Conservation (phyloP, 768 basidiomycete genomes). For the Tricholoma bakamatsutake region DNA sequence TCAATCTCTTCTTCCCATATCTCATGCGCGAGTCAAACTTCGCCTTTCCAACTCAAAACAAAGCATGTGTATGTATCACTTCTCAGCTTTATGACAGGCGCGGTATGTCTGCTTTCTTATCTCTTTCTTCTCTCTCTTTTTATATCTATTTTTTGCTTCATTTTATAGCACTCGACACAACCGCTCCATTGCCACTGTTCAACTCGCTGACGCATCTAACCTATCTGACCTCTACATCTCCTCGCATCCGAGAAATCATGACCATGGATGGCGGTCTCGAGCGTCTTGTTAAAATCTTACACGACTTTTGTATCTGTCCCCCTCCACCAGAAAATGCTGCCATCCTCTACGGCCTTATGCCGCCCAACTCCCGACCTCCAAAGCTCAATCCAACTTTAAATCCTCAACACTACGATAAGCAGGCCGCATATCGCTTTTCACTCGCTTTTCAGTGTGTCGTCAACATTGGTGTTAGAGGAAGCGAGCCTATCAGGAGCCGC, state of each 20-base stretch:
- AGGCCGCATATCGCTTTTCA: constrained; percentile 83
- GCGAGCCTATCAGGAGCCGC: constrained; percentile 81
- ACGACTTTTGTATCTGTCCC: constrained; percentile 80
- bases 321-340: constrained; percentile 77
- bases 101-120: constrained; percentile 41
- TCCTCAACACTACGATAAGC: constrained; percentile 68
- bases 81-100: constrained; percentile 92
- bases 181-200: constrained; percentile 43
- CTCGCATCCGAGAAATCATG: constrained; percentile 97
- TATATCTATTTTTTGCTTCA: constrained; percentile 1
- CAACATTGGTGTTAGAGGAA: constrained; percentile 95
- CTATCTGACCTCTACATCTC: constrained; percentile 95
- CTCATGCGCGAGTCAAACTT: constrained; percentile 93
- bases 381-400: constrained; percentile 58
- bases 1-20: background rate
- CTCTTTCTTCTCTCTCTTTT: background rate
- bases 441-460: constrained; percentile 96
- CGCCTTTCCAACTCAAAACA: constrained; percentile 89
- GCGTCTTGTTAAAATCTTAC: constrained; percentile 86
- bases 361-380: constrained; percentile 52
- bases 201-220: constrained; percentile 95
- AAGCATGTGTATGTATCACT: constrained; percentile 92
- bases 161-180: constrained; percentile 43
- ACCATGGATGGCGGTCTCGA: constrained; percentile 97
- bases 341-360: constrained; percentile 70